These are phyloP conservation scores for Penicillium expansum DNA, from an alignment of 2,329 filamentous ascomycete genomes.

Conservation along the genomic window DNA sequence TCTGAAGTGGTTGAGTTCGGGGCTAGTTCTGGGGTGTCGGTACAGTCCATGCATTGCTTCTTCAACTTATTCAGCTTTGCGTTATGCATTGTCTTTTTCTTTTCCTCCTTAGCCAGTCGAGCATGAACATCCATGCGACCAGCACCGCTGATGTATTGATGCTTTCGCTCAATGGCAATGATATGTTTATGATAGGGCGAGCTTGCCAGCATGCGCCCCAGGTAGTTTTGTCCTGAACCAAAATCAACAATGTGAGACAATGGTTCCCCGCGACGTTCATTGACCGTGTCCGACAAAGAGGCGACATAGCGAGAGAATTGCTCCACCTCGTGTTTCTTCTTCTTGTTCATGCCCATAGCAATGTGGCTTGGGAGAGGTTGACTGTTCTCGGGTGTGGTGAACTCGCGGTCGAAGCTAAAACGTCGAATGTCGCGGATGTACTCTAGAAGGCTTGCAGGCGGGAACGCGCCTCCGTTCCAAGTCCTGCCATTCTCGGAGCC, in stretches of 20 bases:
- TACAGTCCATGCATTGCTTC: slow-evolving; percentile 28
- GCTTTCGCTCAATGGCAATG: slow-evolving; percentile 83
- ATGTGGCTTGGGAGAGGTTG: slow-evolving; percentile 67
- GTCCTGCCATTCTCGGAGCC: slow-evolving; percentile 11
- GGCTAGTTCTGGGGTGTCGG: slow-evolving; percentile 14
- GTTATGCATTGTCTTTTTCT: slow-evolving; percentile 66
- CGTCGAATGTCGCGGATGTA: slow-evolving; percentile 71
- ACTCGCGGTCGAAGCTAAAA: slow-evolving; percentile 65
- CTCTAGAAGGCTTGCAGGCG: slow-evolving; percentile 58
- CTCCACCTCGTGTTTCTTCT: slow-evolving; percentile 91
- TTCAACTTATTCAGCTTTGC: slow-evolving; percentile 47
- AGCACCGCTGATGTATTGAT: slow-evolving; percentile 82
- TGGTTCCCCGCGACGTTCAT: slow-evolving; percentile 42
- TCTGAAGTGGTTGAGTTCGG: slow-evolving; percentile 8
- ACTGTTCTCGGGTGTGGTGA: slow-evolving; percentile 43
- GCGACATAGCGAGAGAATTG: slow-evolving; percentile 87
- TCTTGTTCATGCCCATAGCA: slow-evolving; percentile 88
- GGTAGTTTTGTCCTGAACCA: slow-evolving; percentile 93
- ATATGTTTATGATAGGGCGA: slow-evolving; percentile 82
- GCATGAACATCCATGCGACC: slow-evolving; percentile 80
- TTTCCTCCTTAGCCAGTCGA: slow-evolving; percentile 64
- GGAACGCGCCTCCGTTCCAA: slow-evolving; percentile 45
- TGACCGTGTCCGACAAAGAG: slow-evolving; percentile 58
- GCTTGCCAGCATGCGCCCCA: slow-evolving; percentile 81
- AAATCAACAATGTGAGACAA: slow-evolving; percentile 93